Base-by-base conservation (phyloP, 345 rosid genomes). In the Gossypium australe region DNA sequence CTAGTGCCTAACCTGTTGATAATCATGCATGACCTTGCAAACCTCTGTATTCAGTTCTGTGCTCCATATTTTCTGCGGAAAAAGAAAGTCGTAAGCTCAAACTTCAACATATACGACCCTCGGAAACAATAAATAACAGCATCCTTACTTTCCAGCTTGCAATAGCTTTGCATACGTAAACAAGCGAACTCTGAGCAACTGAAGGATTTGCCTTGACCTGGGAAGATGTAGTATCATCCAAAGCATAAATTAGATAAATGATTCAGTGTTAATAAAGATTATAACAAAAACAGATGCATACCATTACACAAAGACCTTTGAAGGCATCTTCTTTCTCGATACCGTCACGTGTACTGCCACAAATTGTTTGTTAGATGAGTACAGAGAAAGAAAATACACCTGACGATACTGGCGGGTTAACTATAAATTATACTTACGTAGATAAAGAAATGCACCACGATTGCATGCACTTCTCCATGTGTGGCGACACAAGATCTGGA, bases 291-390 rank as follows among this genome's bases (percentile, higher is more conserved):
- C 20, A 78, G 47, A 49, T 45, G 55, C 80, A 68, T 82, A 96
- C 99, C 94, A 93, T 84, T 71, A 97, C 97, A 86, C 98, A 96
- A 55, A 96, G 87, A 81, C 99, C 99, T 66, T 87, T 83, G 80
- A 96, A 96, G 41, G 99, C 97, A 86, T 96, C 99, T 78, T 96
- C 99, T 83, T 96, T 96, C 85, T 96, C 99, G 73, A 88, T 80
- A 81, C 92, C 99, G 86, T 96, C 99, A 44, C 91, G 97, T 78
- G 92, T 91, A 88, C 98, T 96, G 86, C 76, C 79, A 80, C 27
- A 55, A 73, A 64, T 12, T 60, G 61, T 25, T 38, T 8, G 3
- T 64, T 38, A 77, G 76, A 64, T 16, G 18, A 63, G 58, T 55
- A 49, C 49, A 74, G 14, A 57, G 20, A 58, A 34, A 64, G 51